Percentiles rank a stretch among this genome's conserved stretches.
These are phyloP conservation scores for Aspergillus saccharolyticus DNA, from an alignment of 495 filamentous ascomycete species.

Conservation along the genomic window DNA sequence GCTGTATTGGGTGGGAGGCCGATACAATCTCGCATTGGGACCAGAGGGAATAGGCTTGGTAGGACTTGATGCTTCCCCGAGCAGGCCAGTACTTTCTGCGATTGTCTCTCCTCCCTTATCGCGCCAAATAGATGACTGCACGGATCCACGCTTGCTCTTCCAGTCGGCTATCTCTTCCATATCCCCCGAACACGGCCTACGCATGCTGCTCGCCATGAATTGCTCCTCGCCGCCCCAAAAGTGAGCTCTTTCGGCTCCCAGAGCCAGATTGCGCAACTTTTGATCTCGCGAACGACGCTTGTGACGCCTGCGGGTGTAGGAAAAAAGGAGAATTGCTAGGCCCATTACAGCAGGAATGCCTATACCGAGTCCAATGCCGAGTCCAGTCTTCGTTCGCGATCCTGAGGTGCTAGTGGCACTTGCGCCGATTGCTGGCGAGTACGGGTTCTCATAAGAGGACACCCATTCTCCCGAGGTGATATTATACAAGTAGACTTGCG, in stretches of 20 bases:
- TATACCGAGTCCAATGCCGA: conserved; percentile 72
- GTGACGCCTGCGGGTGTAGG: conserved; percentile 51
- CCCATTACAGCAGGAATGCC: conserved; percentile 52
- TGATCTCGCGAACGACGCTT: conserved; percentile 45
- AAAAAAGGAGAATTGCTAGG: conserved; percentile 49
- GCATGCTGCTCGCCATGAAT: conserved; percentile 34
- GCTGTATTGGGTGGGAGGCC: conserved; percentile 31
- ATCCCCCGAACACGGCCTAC: conserved; percentile 28
- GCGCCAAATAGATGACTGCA: conserved; percentile 22
- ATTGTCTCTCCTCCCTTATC: conserved; percentile 25
- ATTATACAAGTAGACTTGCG: conserved; percentile 66
- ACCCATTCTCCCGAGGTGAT: conserved; percentile 69
- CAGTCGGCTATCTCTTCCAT: conserved; percentile 24
- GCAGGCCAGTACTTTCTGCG: conserved; percentile 51
- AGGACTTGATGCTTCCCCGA: conserved; percentile 52
- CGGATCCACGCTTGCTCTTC: conserved; percentile 30
- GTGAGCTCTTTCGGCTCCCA: conserved; percentile 44
- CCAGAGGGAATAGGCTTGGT: conserved; percentile 39
- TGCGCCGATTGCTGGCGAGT: background rate
- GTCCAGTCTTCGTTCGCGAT: conserved; percentile 50
- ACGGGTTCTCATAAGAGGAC: conserved; percentile 60
- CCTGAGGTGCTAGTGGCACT: conserved; percentile 16
- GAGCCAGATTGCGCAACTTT: conserved; percentile 48
- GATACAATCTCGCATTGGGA: conserved; percentile 19
- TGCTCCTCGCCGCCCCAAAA: conserved; percentile 37